Evolutionary conservation across 768 basidiomycete genomes (phyloP).

Genomic region (Macrocybe gigantea): DNA sequence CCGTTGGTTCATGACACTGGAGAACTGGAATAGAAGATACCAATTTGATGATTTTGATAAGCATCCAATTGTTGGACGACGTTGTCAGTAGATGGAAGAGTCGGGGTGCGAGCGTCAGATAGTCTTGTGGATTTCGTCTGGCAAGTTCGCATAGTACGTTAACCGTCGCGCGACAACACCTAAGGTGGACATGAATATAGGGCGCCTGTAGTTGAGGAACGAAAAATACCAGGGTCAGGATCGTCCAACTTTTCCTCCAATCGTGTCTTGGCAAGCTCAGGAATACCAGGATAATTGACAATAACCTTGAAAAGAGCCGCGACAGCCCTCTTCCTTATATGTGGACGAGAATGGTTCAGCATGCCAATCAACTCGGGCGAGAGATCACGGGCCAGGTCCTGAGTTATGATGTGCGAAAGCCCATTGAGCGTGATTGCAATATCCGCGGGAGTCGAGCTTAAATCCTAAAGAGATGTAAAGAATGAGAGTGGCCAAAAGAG

Average conservation of each 20-base stretch:
- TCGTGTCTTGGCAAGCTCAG: slow-evolving; percentile 57
- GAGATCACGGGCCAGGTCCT: slow-evolving; percentile 89
- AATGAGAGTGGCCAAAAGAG: slow-evolving; percentile 3
- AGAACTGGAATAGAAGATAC: slow-evolving; percentile 32
- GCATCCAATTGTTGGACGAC: slow-evolving; percentile 98
- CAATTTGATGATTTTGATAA: slow-evolving; percentile 97
- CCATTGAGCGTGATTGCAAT: slow-evolving; percentile 75
- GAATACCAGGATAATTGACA: slow-evolving; percentile 76
- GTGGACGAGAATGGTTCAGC: slow-evolving; percentile 83
- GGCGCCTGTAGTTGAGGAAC: background rate
- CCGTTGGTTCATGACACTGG: background rate
- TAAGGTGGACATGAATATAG: slow-evolving; percentile 17
- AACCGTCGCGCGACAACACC: slow-evolving; percentile 90
- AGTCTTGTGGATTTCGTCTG: slow-evolving; percentile 70
- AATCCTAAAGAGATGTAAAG: slow-evolving; percentile 52
- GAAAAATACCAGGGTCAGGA: slow-evolving; percentile 53
- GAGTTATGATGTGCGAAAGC: slow-evolving; percentile 77
- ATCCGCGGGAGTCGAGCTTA: slow-evolving; percentile 72
- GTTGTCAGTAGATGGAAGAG: slow-evolving; percentile 90
- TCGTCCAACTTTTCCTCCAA: slow-evolving; percentile 81
- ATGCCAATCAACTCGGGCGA: slow-evolving; percentile 79
- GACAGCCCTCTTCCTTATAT: slow-evolving; percentile 88
- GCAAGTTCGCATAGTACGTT: slow-evolving; percentile 94
- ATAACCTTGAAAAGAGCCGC: slow-evolving; percentile 78
- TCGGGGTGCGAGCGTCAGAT: slow-evolving; percentile 84